Base-by-base conservation (phyloP, 1,139 yeast genomes). In the Geotrichum candidum region DNA sequence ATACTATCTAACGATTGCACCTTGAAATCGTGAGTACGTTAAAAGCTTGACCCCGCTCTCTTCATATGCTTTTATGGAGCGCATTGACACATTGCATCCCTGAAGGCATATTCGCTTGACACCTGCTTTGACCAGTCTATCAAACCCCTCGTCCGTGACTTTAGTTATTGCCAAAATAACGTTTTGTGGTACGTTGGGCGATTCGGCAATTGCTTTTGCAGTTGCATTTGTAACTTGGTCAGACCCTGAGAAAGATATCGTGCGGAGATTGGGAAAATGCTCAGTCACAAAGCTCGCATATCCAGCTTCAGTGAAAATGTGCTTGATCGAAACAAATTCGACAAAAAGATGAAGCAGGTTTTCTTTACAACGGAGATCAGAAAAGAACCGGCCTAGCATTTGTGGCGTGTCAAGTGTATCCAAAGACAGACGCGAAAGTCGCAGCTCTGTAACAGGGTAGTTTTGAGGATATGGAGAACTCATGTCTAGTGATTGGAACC, bases 41-140 rank as follows among this genome's bases (percentile, higher is more conserved):
- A 55, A 27, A 11, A 55, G 50, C 22, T 51, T 55, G 15, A 59
- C 48, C 2, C 59, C 59, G 15, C 27, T 18, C 9, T 33, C 54
- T 11, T 13, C 18, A 33, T 59, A 56, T 15, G 51, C 22, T 9
- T 15, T 15, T 2, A 48, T 46, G 9, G 59, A 38, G 7, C 27
- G 15, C 45, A 53, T 48, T 9, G 50, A 52, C 7, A 60, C 57
- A 5, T 31, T 13, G 25, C 62, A 60, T 4, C 56, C 54, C 31
- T 60, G 62, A 3, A 60, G n/a, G n/a, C 62, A 57, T n/a, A 60
- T 6, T 46, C 25, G 33, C 48, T 53, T 53, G 27, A 60, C 62
- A 11, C 62, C 62, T 13, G 54, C 54, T 22, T 53, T 45, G 5
- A 60, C 56, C 13, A 60, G 48, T 3, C 22, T 13, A 38, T 60